Evolutionary conservation across 805 yeast species (phyloP).

Genomic region (Ogataea paradorogensis): DNA sequence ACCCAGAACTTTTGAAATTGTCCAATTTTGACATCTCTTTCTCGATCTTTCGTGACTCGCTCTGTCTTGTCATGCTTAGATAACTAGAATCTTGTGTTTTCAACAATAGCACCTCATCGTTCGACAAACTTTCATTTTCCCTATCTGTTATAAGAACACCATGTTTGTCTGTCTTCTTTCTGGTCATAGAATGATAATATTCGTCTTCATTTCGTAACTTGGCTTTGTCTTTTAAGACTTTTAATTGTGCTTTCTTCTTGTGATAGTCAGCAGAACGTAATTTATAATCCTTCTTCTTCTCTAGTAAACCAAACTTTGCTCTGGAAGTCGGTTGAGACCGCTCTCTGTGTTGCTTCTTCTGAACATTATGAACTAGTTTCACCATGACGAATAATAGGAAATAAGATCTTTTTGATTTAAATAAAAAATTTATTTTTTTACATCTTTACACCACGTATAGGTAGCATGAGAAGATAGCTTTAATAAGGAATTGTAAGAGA

Average conservation of each 20-base stretch:
- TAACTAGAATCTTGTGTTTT: constrained; percentile 92
- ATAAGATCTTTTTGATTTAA: constrained; percentile 1
- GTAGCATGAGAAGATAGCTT: too few species aligned
- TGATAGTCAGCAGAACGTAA: constrained; percentile 56
- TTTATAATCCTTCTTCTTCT: constrained; percentile 84
- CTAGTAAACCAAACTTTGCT: constrained; percentile 76
- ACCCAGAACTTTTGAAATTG: constrained; percentile 56
- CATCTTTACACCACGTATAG: constrained; percentile 10
- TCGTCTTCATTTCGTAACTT: constrained; percentile 86
- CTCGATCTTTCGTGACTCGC: constrained; percentile 64
- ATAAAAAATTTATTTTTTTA: constrained; percentile 2
- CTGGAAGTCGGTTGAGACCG: constrained; percentile 82
- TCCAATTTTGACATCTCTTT: constrained; percentile 48
- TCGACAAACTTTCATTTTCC: constrained; percentile 55
- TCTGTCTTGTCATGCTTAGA: constrained; percentile 69
- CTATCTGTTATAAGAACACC: constrained; percentile 71
- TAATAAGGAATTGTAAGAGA: too few species aligned
- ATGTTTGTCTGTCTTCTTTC: constrained; percentile 58
- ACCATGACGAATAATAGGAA: constrained; percentile 57
- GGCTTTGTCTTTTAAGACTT: constrained; percentile 71
- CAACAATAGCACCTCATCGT: constrained; percentile 75
- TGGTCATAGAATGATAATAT: constrained; percentile 90
- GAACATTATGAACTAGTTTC: constrained; percentile 81
- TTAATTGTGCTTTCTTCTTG: constrained; percentile 60
- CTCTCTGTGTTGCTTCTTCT: constrained; percentile 94